These are phyloP conservation scores for Teunomyces kruisii DNA, from an alignment of 805 yeast genomes.

Conservation along the genomic window DNA sequence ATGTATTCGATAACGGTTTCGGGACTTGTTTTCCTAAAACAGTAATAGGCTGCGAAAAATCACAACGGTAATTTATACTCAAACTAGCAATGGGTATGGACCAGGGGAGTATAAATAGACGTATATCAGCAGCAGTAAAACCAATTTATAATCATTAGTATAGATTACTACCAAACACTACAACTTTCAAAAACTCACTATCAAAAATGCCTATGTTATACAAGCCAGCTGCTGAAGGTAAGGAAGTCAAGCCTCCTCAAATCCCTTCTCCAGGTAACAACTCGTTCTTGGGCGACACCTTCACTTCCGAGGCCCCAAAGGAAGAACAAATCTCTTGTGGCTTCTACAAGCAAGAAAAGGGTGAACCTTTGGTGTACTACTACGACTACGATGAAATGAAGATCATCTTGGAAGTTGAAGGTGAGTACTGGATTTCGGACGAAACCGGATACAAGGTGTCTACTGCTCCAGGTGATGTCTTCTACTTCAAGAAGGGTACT, in stretches of 20 bases:
- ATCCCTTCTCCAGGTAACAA: constrained; percentile 67
- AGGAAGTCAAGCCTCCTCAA: constrained; percentile 53
- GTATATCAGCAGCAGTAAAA: background rate
- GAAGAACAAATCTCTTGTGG: constrained; percentile 66
- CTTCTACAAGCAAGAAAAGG: constrained; percentile 67
- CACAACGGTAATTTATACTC: background rate
- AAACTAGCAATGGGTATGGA: background rate
- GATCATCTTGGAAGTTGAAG: constrained; percentile 65
- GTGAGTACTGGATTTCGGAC: constrained; percentile 61
- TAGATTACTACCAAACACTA: background rate
- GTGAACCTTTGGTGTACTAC: constrained; percentile 65
- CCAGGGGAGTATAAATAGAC: background rate
- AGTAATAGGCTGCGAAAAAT: constrained; percentile 5
- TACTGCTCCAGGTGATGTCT: constrained; percentile 64
- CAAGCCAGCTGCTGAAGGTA: constrained; percentile 53
- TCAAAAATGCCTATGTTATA: constrained; percentile 54
- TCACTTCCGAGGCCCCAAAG: constrained; percentile 58
- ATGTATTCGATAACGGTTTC: background rate
- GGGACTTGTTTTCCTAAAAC: constrained; percentile 8
- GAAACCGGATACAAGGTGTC: constrained; percentile 60
- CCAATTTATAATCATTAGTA: background rate
- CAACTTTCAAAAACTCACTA: too few species aligned
- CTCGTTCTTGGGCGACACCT: constrained; percentile 66
- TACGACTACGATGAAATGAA: constrained; percentile 62
- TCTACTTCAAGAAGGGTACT: constrained; percentile 66